Evolutionary conservation across 768 basidiomycete species (phyloP), one percentile per base, ranked within the genome.

Genomic region (Austroboletus festivus): DNA sequence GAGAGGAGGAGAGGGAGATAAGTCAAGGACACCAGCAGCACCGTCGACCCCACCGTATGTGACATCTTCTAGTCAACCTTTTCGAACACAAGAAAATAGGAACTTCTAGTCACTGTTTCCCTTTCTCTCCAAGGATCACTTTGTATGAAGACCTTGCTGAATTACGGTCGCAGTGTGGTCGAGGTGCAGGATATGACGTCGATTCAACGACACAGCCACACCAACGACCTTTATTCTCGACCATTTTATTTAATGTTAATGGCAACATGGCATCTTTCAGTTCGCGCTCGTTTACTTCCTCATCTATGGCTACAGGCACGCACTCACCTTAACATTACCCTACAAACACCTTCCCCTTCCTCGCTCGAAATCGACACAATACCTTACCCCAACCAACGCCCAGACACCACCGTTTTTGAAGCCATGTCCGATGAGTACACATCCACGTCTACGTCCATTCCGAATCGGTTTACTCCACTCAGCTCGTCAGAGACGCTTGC

Each of bases 321-420:
- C 10, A 57, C 38, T 44, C 50, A 64, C 42, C 54, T 64, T 51
- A 65, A 51, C 34, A 16, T 48, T 10, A 56, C 64, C 12, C 59
- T 68, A 7, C 57, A 61, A 19, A 33, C 53, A 6, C 66, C 70
- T 12, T 68, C 73, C 0, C 69, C 71, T 0, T 59, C 69, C 16
- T 68, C 71, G 54, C 58, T 62, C 35, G 67, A 73, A 21, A 53
- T 74, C 4, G 59, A 55, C 41, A 54, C 65, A 1, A 60, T 68
- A 51, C 68, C 68, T n/a, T 70, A 72, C 42, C 71, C 73, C 0
- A 49, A 47, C 1, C 30, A 54, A 12, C 51, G 56, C 4, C 68
- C 65, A 12, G 68, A 75, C 45, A 0, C 50, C 1, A 58, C 71
- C 31, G 54, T 74, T 2, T 75, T 75, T 47, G 73, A 76, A 45